Evolutionary conservation across 495 filamentous ascomycete species (phyloP).

Genomic region (Penicillium waksmanii): DNA sequence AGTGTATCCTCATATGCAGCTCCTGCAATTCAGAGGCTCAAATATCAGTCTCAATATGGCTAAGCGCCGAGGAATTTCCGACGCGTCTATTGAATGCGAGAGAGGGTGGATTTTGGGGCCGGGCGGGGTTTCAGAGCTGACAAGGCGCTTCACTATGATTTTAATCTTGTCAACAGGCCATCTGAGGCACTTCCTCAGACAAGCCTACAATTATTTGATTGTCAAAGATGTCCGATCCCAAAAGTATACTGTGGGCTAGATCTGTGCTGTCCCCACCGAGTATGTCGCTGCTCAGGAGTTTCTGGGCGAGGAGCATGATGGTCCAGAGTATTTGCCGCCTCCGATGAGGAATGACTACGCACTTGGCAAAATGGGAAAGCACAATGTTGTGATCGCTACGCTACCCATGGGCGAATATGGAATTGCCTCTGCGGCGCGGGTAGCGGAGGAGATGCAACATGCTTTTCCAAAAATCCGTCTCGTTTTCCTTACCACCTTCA

Average conservation of each 20-base stretch:
- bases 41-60: not conserved
- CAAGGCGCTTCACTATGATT: not conserved
- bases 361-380: not conserved
- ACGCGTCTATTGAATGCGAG: not conserved
- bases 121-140: not conserved
- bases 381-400: constrained; percentile 16
- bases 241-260: not conserved
- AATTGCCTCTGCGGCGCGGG: constrained; percentile 25
- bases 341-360: not conserved
- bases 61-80: not conserved
- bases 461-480: constrained; percentile 7
- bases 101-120: not conserved
- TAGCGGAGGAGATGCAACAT: constrained; percentile 36
- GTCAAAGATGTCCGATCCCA: not conserved
- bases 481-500: not conserved
- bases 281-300: constrained; percentile 2
- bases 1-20: not conserved
- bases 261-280: not conserved
- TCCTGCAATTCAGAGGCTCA: not conserved
- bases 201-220: no score
- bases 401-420: constrained; percentile 30
- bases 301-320: not conserved
- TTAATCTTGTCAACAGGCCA: not conserved
- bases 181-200: no score
- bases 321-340: not conserved